Evolutionary conservation across 2,329 filamentous ascomycete species (phyloP).

Genomic region (Trematosphaeria pertusa): DNA sequence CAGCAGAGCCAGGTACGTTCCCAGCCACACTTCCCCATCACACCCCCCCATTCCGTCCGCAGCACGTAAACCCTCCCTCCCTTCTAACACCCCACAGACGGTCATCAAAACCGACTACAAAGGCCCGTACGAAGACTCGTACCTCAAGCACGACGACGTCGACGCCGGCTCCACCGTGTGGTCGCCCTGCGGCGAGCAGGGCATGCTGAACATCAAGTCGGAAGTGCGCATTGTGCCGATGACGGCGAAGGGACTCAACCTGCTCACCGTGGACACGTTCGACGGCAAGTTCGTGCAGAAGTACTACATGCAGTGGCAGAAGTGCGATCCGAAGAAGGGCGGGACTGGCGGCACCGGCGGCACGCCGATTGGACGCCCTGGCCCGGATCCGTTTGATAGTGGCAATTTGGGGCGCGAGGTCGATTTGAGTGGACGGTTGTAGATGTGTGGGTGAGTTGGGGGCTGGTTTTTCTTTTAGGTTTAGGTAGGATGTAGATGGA

Average conservation of each 20-base stretch:
- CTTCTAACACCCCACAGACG: constrained; percentile 19
- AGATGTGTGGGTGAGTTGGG: no score
- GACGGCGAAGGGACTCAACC: constrained; percentile 33
- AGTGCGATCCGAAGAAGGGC: constrained; percentile 19
- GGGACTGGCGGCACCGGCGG: constrained; percentile 1
- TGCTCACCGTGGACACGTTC: constrained; percentile 50
- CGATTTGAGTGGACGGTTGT: constrained; percentile 10
- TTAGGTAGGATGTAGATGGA: no score
- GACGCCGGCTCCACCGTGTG: constrained; percentile 52
- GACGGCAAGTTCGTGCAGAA: constrained; percentile 48
- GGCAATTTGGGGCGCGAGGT: constrained; percentile 12
- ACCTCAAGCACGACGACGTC: constrained; percentile 38
- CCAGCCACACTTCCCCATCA: background rate
- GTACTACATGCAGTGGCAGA: constrained; percentile 48
- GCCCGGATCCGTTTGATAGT: background rate
- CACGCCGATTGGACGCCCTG: background rate
- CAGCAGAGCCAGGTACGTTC: constrained; percentile 45
- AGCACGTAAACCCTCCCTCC: constrained; percentile 1
- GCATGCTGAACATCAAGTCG: constrained; percentile 58
- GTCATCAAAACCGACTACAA: constrained; percentile 42
- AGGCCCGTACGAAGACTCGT: constrained; percentile 29
- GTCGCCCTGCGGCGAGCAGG: constrained; percentile 56
- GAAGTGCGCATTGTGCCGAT: constrained; percentile 47
- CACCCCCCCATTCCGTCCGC: background rate
- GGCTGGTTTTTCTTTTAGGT: no score